Conservation (phyloP, 805 yeast species). For the Candida sanyiensis region DNA sequence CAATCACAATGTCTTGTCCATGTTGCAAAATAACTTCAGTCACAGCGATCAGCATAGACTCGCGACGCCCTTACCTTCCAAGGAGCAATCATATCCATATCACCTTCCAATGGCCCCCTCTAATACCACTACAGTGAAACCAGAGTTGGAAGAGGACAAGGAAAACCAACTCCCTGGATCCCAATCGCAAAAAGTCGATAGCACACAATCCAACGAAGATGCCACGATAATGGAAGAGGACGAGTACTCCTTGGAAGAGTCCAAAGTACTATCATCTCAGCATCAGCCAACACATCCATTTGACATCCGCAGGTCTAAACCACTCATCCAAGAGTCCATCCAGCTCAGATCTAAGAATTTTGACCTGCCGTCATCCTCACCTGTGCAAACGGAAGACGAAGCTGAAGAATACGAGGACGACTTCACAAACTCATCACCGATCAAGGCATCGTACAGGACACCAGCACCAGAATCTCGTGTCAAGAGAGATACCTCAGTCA, state of each 20-base stretch:
- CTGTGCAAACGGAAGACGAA: conserved; percentile 1
- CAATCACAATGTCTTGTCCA: conserved; percentile 4
- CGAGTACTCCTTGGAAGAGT: background rate
- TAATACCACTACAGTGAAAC: background rate
- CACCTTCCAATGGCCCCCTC: background rate
- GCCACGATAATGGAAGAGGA: conserved; percentile 6
- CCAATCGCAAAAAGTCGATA: conserved; percentile 3
- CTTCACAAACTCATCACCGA: conserved; percentile 7
- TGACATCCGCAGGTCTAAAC: conserved; percentile 8
- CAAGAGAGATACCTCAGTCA: no score
- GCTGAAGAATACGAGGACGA: background rate
- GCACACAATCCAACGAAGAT: conserved; percentile 9
- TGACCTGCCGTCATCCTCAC: conserved; percentile 15
- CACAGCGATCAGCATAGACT: background rate
- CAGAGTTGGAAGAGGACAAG: conserved; percentile 2
- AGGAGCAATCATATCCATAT: no score
- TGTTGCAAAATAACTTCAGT: conserved; percentile 3
- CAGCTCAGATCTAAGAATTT: conserved; percentile 12
- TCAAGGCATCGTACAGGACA: no score
- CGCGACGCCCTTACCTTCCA: no score
- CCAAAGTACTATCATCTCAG: conserved; percentile 4
- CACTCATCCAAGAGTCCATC: conserved; percentile 13
- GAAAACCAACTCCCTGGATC: conserved; percentile 1
- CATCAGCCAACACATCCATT: no score
- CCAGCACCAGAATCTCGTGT: no score